Conservation (phyloP, 345 rosid genomes). For the Trapa incisa region DNA sequence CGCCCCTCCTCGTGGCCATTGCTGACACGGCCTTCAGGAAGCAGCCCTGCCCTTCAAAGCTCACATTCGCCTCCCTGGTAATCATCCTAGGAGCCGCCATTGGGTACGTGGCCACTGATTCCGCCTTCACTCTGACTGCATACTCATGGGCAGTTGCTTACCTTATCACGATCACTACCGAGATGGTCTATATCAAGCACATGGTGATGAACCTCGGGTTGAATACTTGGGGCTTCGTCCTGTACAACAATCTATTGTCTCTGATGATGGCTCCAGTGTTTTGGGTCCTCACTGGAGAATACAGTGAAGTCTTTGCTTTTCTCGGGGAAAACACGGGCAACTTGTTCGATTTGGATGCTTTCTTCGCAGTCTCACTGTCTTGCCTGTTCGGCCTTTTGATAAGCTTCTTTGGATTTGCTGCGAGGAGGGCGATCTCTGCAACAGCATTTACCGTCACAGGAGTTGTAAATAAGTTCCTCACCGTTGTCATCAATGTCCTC, state of each 20-base stretch:
- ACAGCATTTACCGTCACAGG: constrained; percentile 97
- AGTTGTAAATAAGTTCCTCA: constrained; percentile 92
- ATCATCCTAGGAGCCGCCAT: constrained; percentile 77
- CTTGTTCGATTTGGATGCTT: constrained; percentile 51
- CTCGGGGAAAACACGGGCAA: constrained; percentile 36
- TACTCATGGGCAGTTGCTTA: constrained; percentile 95
- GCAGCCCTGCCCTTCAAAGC: constrained; percentile 73
- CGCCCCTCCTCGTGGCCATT: constrained; percentile 85
- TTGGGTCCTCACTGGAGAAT: constrained; percentile 81
- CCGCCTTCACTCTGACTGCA: constrained; percentile 70
- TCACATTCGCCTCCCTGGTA: constrained; percentile 56
- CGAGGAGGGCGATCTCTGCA: constrained; percentile 86
- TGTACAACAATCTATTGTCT: constrained; percentile 81
- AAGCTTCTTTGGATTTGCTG: constrained; percentile 92
- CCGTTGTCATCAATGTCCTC: constrained; percentile 80
- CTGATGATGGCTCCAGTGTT: constrained; percentile 87
- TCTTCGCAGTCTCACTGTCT: constrained; percentile 61
- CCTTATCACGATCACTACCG: constrained; percentile 74
- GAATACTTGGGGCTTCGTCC: constrained; percentile 94
- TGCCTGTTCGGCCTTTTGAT: constrained; percentile 89
- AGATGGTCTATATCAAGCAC: constrained; percentile 97
- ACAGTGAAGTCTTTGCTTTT: constrained; percentile 48
- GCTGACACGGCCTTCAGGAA: constrained; percentile 76
- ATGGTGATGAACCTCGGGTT: constrained; percentile 85
- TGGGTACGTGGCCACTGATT: constrained; percentile 92